Percentiles rank a stretch among this genome's conserved stretches.
phyloP scores from a whole-genome alignment of 441 rosid species.

The Isatis lusitanica region DNA sequence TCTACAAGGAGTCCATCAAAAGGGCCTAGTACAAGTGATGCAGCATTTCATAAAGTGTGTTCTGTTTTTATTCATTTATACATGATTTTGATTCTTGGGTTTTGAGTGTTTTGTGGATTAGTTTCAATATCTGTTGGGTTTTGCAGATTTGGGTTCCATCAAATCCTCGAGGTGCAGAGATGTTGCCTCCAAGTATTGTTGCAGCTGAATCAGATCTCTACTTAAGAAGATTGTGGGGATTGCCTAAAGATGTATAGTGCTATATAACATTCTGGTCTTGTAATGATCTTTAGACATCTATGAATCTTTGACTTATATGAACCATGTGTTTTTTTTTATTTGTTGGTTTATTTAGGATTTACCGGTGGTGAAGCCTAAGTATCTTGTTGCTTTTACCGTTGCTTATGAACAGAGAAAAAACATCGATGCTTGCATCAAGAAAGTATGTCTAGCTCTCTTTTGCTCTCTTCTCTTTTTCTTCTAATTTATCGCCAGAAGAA shows the following conservation, averaged over 20 bases:
- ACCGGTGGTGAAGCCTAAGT: slow-evolving; percentile 52
- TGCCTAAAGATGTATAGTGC: slow-evolving; percentile 66
- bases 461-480: background rate
- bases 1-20: background rate
- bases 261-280: background rate
- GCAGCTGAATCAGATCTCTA: slow-evolving; percentile 75
- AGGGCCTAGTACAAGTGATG: background rate
- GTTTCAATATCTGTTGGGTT: background rate
- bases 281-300: background rate
- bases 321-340: too few relatives aligned
- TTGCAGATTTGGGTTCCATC: slow-evolving; percentile 87
- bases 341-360: slow-evolving; percentile 62
- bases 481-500: background rate
- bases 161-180: slow-evolving; percentile 90
- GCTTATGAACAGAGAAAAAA: slow-evolving; percentile 71
- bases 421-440: slow-evolving; percentile 76
- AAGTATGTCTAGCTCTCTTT: slow-evolving; percentile 50
- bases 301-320: background rate
- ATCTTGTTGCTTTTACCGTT: slow-evolving; percentile 89
- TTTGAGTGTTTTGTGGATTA: background rate
- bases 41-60: slow-evolving; percentile 11
- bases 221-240: slow-evolving; percentile 81
- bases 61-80: background rate
- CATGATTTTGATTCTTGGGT: background rate
- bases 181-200: slow-evolving; percentile 76